Evolutionary conservation across 768 basidiomycete species (phyloP), one percentile per base, ranked within the genome.

Genomic region (Tylopilus sp.): DNA sequence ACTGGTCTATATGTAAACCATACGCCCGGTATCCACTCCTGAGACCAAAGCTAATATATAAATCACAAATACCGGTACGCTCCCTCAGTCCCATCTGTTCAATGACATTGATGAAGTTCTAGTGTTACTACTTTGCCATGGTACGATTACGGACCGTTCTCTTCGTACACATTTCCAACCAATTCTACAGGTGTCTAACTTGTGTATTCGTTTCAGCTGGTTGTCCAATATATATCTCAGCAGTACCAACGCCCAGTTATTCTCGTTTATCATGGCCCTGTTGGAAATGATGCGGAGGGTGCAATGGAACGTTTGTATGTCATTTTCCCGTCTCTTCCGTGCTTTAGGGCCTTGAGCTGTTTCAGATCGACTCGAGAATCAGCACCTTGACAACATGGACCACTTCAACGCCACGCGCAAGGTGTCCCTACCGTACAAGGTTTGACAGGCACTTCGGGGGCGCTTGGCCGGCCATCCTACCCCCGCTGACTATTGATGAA

Each of bases 261-360:
- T 83, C 21, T 72, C 82, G 0, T 93, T 91, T 70, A 74, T 91
- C 43, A 78, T 71, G 11, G 92, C 78, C 3, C 52, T 86, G 43
- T 59, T 91, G 39, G 95, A 98, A 63, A 80, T 92, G 65, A 58
- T 91, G 6, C 73, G 95, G 38, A 76, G 95, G 48, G 82, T 83
- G 71, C 88, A 88, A 56, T 98, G 95, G 95, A 97, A 95, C 68
- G 88, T 95, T 62, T 87, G 89, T 92, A 52, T 62, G 87, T 9
- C 13, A 22, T 44, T 39, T 71, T 26, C 36, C 12, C 25, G 3
- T 31, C 43, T 38, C 11, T 15, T 23, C 20, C 36, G 25, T 25
- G 21, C 21, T 54, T 57, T 2, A 30, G 3, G n/a, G 21, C 11
- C 15, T 25, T 58, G 41, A 17, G 38, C 5, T 33, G 8, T 39